Evolutionary conservation across 2,329 filamentous ascomycete species (phyloP).

Genomic region (Colletotrichum cereale): DNA sequence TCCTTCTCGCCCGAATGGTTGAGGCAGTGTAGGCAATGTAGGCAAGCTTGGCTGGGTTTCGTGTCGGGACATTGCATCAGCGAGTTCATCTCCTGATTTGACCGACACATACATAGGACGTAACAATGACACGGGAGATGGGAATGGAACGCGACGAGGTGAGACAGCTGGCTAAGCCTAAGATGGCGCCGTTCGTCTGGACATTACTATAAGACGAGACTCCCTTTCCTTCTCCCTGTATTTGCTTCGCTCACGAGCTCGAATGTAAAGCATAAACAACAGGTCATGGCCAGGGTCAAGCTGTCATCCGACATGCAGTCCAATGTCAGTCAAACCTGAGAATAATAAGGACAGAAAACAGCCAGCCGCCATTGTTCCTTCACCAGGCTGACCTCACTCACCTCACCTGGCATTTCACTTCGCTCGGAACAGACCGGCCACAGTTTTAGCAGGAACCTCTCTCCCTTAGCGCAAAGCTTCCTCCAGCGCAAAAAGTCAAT

Average conservation of each 20-base stretch:
- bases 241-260: background rate
- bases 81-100: background rate
- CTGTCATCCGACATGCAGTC: conserved; percentile 8
- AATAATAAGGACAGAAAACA: background rate
- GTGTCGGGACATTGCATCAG: conserved; percentile 12
- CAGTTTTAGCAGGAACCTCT: conserved; percentile 5
- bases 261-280: background rate
- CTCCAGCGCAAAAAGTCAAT: background rate
- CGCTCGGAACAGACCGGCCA: background rate
- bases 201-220: conserved; percentile 23
- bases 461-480: background rate
- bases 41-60: conserved; percentile 25
- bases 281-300: background rate
- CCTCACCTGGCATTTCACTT: background rate
- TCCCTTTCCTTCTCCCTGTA: conserved; percentile 35
- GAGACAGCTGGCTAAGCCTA: conserved; percentile 14
- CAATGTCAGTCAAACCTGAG: conserved; percentile 13
- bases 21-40: conserved; percentile 28
- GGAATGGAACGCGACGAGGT: conserved; percentile 16
- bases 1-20: conserved; percentile 25
- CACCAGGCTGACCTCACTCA: background rate
- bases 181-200: conserved; percentile 1
- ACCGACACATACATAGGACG: background rate
- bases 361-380: conserved; percentile 9
- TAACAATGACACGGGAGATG: conserved; percentile 11